A percentile compares a stretch with the other conserved stretches of the same genome.
These are phyloP conservation scores for Niebla homalea DNA, from an alignment of 495 filamentous ascomycete species.

Conservation along the genomic window DNA sequence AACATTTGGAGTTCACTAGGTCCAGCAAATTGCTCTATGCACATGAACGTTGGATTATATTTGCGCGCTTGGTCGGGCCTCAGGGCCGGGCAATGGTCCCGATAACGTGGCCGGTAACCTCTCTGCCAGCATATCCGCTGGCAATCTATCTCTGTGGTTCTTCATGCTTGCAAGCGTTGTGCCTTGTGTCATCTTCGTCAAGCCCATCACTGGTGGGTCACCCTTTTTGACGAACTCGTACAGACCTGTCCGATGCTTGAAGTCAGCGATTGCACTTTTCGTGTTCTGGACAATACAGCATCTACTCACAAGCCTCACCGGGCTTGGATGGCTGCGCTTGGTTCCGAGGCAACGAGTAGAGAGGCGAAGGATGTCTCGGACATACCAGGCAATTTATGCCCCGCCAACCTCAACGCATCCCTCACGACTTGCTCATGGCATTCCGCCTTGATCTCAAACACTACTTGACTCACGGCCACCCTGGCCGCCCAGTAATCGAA, in stretches of 20 bases:
- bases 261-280: not conserved
- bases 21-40: constrained; percentile 5
- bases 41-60: not conserved
- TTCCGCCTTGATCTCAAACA: constrained; percentile 85
- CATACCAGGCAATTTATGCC: constrained; percentile 88
- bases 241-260: constrained; percentile 43
- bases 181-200: constrained; percentile 79
- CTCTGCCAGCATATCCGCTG: constrained; percentile 29
- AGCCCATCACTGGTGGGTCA: constrained; percentile 80
- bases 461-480: constrained; percentile 71
- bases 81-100: not conserved
- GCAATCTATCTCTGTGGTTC: constrained; percentile 55
- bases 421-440: constrained; percentile 87
- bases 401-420: constrained; percentile 89
- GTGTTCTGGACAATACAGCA: not conserved
- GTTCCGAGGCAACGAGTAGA: not conserved
- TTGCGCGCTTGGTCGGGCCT: not conserved
- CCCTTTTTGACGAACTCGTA: constrained; percentile 91
- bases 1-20: constrained; percentile 1
- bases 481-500: constrained; percentile 94
- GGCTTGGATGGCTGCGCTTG: too few species aligned
- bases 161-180: constrained; percentile 68
- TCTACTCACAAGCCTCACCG: too few species aligned
- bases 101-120: constrained; percentile 11
- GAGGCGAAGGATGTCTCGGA: constrained; percentile 8